Conservation (phyloP, 108 stramenopile species). For the Phaeodactylum tricornutum region DNA sequence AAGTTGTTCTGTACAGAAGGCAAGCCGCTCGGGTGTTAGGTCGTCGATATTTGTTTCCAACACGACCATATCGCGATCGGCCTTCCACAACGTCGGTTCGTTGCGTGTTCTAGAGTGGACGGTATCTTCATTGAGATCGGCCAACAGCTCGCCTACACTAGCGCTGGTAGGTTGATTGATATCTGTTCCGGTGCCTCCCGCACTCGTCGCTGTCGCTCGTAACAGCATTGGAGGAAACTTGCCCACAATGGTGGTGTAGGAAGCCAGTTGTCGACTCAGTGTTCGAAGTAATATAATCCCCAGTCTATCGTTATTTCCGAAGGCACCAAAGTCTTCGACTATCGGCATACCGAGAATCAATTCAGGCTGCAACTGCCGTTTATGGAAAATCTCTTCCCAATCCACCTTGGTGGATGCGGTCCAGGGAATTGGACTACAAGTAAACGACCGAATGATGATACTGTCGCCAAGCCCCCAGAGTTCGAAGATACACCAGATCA, state of each 20-base stretch:
- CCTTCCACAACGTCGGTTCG: slow-evolving; percentile 9
- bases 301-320: too few species aligned
- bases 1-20: slow-evolving; percentile 56
- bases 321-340: neutral
- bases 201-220: neutral
- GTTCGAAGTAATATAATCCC: neutral
- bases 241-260: neutral
- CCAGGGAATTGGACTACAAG: slow-evolving; percentile 1
- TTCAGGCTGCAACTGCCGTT: neutral
- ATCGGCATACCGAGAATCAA: slow-evolving; percentile 1
- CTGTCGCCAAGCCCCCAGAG: too few species aligned
- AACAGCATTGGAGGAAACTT: neutral
- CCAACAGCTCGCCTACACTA: neutral
- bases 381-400: neutral
- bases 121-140: too few species aligned
- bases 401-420: neutral
- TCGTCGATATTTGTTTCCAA: slow-evolving; percentile 90
- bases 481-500: too few species aligned
- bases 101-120: neutral
- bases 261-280: too few species aligned
- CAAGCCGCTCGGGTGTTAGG: slow-evolving; percentile 74
- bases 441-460: neutral
- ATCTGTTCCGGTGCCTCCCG: neutral
- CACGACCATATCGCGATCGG: slow-evolving; percentile 29
- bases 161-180: neutral